Base-by-base conservation (phyloP, 148 eudicot species). In the Amaranthus cruentus region DNA sequence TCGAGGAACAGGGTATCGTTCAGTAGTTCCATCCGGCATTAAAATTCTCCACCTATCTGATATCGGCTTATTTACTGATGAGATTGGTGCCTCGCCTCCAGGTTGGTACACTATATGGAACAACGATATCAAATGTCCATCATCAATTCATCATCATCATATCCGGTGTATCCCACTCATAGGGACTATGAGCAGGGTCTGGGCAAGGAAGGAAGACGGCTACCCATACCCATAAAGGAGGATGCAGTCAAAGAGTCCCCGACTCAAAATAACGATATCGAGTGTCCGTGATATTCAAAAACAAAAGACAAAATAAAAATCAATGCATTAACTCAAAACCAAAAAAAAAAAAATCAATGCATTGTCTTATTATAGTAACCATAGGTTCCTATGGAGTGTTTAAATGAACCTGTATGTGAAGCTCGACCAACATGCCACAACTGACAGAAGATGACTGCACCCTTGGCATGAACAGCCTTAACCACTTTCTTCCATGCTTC, bases 391-490 rank as follows among this genome's bases (percentile, higher is more conserved):
- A 28, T 28, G 18, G 68, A 44, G 54, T 54, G 9, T n/a, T 9
- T 62, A 2, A 15, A 51, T 52, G 14, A 63, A 95, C 97, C 96
- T 82, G 83, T 83, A 75, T 95, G 97, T 52, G 99, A 95, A 70
- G 97, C 97, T 43, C 97, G 86, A 21, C 99, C 99, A 18, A 90
- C 96, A 75, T 91, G 99, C 99, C 99, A 95, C 68, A 95, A 62
- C 74, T 95, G 99, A 80, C 99, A 95, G 80, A 90, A 90, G 57
- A 95, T 78, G 69, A 87, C 18, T 56, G 87, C 96, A 47, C 97
- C 97, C 57, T 87, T 90, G 75, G 86, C 87, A 68, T 95, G 99
- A 55, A 91, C 94, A 15, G 93, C 87, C 52, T 91, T 78, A 52
- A 90, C 96, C 42, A 95, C 90, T 63, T 87, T 86, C 87, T 85